These are phyloP conservation scores for Rhododendron williamsianum DNA, from an alignment of 148 eudicot genomes.

Conservation along the genomic window DNA sequence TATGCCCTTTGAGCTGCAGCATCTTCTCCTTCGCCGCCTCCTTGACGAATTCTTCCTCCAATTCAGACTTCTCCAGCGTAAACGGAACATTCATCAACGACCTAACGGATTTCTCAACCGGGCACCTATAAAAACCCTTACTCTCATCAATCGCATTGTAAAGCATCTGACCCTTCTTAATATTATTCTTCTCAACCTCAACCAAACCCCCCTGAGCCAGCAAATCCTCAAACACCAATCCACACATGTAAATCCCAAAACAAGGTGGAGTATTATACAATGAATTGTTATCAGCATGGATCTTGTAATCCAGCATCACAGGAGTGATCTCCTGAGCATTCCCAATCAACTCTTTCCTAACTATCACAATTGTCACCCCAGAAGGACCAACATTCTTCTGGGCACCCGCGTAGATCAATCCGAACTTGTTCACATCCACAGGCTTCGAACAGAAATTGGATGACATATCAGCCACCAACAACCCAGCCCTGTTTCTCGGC, in stretches of 20 bases:
- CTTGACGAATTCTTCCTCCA: conserved; percentile 73
- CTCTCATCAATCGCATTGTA: conserved; percentile 80
- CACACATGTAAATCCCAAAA: conserved; percentile 89
- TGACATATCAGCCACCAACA: conserved; percentile 88
- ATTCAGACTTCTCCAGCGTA: conserved; percentile 67
- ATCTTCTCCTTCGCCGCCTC: conserved; percentile 93
- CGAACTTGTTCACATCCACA: conserved; percentile 75
- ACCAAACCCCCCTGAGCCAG: conserved; percentile 76
- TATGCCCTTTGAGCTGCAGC: conserved; percentile 90
- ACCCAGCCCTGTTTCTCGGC: conserved; percentile 21
- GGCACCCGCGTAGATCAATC: conserved; percentile 86
- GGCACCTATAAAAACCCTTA: conserved; percentile 74
- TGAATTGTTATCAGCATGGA: conserved; percentile 73
- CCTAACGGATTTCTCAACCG: conserved; percentile 92
- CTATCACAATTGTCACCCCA: conserved; percentile 83
- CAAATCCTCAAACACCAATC: conserved; percentile 90
- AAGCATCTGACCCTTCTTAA: conserved; percentile 51
- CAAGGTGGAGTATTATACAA: conserved; percentile 97
- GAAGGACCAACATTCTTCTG: conserved; percentile 97
- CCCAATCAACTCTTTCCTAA: conserved; percentile 77
- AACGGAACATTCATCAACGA: conserved; percentile 98
- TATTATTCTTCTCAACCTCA: conserved; percentile 86
- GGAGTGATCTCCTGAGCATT: conserved; percentile 69
- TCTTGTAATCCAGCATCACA: conserved; percentile 90
- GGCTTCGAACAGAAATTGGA: conserved; percentile 94